Conservation (phyloP, 2,329 filamentous ascomycete genomes). For the Fusarium sp. region DNA sequence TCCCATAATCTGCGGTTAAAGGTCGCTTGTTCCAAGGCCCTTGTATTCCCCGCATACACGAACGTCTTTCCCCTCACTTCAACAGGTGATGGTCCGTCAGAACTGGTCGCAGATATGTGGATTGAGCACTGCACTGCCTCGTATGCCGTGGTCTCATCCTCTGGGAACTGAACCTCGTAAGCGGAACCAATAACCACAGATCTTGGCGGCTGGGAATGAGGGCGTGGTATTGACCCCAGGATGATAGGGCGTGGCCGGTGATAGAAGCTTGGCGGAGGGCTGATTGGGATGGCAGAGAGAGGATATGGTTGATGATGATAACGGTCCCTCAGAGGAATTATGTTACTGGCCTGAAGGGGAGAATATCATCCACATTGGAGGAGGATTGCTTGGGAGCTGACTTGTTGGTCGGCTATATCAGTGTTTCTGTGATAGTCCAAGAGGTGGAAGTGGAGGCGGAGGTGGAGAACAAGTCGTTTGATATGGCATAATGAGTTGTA, state of each 20-base stretch:
- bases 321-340: conserved; percentile 5
- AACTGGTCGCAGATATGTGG: not conserved
- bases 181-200: conserved; percentile 7
- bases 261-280: conserved; percentile 18
- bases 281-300: conserved; percentile 10
- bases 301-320: conserved; percentile 1
- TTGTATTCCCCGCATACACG: conserved; percentile 18
- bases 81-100: not conserved
- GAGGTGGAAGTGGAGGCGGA: conserved; percentile 6
- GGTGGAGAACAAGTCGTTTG: not conserved
- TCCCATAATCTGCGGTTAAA: conserved; percentile 6
- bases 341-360: conserved; percentile 6
- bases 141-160: conserved; percentile 16
- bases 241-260: conserved; percentile 14
- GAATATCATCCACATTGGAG: not conserved
- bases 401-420: conserved; percentile 4
- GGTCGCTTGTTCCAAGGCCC: conserved; percentile 16
- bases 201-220: conserved; percentile 8
- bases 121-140: conserved; percentile 6
- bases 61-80: conserved; percentile 11
- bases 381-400: not conserved
- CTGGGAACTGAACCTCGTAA: conserved; percentile 14
- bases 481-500: not conserved
- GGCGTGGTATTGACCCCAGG: conserved; percentile 6
- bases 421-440: conserved; percentile 8